These are phyloP conservation scores for Handroanthus guayacan DNA, from an alignment of 257 asterid species.

Conservation along the genomic window DNA sequence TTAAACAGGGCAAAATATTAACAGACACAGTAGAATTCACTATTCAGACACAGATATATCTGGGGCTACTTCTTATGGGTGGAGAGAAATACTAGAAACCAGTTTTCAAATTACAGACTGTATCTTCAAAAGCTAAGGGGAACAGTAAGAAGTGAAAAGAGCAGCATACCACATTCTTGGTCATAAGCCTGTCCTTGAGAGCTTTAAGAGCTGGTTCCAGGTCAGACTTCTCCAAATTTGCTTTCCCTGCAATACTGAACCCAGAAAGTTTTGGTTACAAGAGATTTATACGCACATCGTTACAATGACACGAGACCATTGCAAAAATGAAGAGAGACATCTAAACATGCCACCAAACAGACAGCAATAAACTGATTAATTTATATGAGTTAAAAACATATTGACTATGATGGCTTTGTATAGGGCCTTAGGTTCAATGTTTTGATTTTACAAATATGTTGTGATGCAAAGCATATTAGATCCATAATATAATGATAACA, in stretches of 20 bases:
- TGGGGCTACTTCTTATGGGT: not conserved
- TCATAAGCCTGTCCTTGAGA: constrained; percentile 97
- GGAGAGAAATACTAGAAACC: constrained; percentile 10
- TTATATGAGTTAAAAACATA: not conserved
- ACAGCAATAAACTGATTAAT: not conserved
- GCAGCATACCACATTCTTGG: constrained; percentile 93
- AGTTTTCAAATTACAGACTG: not conserved
- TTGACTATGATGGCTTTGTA: not conserved
- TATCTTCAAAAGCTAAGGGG: constrained; percentile 6
- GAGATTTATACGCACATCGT: not conserved
- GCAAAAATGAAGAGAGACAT: not conserved
- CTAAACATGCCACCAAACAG: not conserved
- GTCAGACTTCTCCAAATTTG: constrained; percentile 87
- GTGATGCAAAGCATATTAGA: constrained; percentile 2
- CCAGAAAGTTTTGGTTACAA: constrained; percentile 1
- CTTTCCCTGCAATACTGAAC: constrained; percentile 89
- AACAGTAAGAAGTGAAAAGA: constrained; percentile 18
- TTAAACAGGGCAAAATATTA: not conserved
- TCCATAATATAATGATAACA: not conserved
- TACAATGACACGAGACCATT: constrained; percentile 1
- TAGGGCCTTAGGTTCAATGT: not conserved
- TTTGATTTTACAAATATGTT: constrained; percentile 11
- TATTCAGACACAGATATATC: not conserved
- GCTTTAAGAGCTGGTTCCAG: constrained; percentile 94
- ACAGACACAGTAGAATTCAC: not conserved